Percentiles rank a stretch among this genome's conserved stretches.
These are phyloP conservation scores for Pestalotiopsis sp. DNA, from an alignment of 2,329 filamentous ascomycete species.

Conservation along the genomic window DNA sequence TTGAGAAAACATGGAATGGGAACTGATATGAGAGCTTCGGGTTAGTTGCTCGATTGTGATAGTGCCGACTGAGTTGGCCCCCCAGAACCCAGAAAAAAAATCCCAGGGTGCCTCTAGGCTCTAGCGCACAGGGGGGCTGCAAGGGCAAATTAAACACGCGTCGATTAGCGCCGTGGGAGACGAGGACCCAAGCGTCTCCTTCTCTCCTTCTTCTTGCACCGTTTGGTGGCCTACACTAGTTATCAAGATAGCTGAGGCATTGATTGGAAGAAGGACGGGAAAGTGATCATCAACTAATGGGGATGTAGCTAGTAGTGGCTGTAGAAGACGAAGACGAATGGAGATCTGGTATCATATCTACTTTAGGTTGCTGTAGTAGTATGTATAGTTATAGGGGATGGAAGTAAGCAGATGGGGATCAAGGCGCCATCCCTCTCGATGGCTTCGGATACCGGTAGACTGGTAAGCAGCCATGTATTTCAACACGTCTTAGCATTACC, in stretches of 20 bases:
- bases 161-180: constrained; percentile 24
- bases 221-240: constrained; percentile 10
- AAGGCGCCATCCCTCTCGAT: not conserved
- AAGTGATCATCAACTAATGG: constrained; percentile 8
- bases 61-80: constrained; percentile 24
- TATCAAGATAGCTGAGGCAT: not conserved
- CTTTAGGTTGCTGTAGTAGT: not conserved
- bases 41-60: constrained; percentile 35
- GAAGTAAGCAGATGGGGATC: not conserved
- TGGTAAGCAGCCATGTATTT: not conserved
- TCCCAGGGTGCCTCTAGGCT: constrained; percentile 17
- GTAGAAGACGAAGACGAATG: not conserved
- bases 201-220: constrained; percentile 2
- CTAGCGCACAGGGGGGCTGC: constrained; percentile 17
- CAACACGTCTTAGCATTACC: not conserved
- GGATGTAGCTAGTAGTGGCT: not conserved
- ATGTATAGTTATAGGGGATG: not conserved
- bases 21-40: constrained; percentile 14
- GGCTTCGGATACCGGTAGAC: not conserved
- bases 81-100: constrained; percentile 1
- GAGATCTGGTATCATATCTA: not conserved
- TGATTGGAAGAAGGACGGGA: constrained; percentile 4
- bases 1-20: not conserved
- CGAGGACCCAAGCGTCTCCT: constrained; percentile 12
- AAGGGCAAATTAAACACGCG: constrained; percentile 42